Evolutionary conservation across 2,329 filamentous ascomycete species (phyloP), one percentile per base, ranked within the genome.

Genomic region (Arthrobotrys sinensis): DNA sequence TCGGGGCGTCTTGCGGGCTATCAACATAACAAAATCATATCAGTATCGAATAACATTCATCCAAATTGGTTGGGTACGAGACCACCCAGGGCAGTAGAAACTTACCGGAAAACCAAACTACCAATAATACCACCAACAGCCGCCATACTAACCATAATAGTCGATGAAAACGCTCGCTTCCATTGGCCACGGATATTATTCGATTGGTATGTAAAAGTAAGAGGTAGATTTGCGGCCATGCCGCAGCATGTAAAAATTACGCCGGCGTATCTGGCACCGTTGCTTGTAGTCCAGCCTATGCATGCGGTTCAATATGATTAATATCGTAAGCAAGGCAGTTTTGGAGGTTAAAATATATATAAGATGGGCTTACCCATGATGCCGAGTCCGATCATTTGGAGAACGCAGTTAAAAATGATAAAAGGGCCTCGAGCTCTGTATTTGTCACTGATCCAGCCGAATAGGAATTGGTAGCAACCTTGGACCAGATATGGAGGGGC

Each of bases 101-200:
- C 63, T 24, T 84, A 82, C 80, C 90, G 87, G 85, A 95, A 96
- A 7, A 95, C 90, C 71, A 93, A 86, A 80, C 88, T 89, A 19
- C 92, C 92, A 0, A 89, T 89, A 79, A 96, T 96, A 28, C 93
- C 93, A 38, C 93, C 93, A 21, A 96, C 86, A 1, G 92, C 92
- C 4, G 92, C 92, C 62, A 92, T 89, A 0, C 91, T 91, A 3
- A 96, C 91, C 2, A 95, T 87, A 0, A 90, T 91, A 1, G 93
- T 92, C 72, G 90, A 92, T 83, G 90, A 91, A 80, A 96, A 90
- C 0, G 93, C 93, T 53, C 93, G 89, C 85, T 94, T 96, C 92
- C 93, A 96, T 85, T 96, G 93, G 0, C 93, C 93, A 63, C 92
- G 90, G 82, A 96, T 91, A 84, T 96, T 96, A 85, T 95, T 96